Evolutionary conservation across 208 protist species (phyloP).

Genomic region (Porcisia deanei): DNA sequence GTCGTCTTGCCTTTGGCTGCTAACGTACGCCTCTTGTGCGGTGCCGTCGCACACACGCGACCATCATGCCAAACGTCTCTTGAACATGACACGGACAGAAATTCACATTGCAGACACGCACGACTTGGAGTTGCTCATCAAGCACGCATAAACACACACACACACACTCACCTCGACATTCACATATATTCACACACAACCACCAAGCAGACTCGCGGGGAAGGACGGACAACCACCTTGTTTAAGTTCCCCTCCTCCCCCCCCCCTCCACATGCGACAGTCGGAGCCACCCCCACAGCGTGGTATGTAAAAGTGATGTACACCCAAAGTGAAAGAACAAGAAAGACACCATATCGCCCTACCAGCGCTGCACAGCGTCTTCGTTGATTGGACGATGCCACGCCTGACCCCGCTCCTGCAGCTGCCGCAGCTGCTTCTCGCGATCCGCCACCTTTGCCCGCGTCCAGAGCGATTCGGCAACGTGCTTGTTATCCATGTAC

Average conservation of each 20-base stretch:
- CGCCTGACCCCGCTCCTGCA: conserved; percentile 84
- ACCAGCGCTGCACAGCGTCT: conserved; percentile 65
- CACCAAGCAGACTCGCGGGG: too few species aligned
- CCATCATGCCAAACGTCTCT: background rate
- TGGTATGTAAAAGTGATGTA: background rate
- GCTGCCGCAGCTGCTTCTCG: conserved; percentile 68
- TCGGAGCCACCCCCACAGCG: background rate
- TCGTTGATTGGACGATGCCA: conserved; percentile 89
- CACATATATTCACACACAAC: background rate
- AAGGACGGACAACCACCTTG: too few species aligned
- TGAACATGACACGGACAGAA: too few species aligned
- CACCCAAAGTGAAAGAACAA: background rate
- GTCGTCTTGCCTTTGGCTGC: too few species aligned
- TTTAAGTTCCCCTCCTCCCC: background rate
- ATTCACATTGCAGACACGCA: too few species aligned
- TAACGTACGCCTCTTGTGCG: too few species aligned
- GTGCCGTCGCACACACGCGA: too few species aligned
- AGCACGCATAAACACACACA: conserved; percentile 1
- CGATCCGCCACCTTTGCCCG: conserved; percentile 75
- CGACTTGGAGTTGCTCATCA: background rate
- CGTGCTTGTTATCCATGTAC: conserved; percentile 92
- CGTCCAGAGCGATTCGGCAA: conserved; percentile 90
- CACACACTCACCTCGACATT: background rate
- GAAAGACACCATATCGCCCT: background rate
- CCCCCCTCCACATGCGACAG: background rate